Conservation (phyloP, 164 flowering plant species). For the Cinnamomum micranthum region DNA sequence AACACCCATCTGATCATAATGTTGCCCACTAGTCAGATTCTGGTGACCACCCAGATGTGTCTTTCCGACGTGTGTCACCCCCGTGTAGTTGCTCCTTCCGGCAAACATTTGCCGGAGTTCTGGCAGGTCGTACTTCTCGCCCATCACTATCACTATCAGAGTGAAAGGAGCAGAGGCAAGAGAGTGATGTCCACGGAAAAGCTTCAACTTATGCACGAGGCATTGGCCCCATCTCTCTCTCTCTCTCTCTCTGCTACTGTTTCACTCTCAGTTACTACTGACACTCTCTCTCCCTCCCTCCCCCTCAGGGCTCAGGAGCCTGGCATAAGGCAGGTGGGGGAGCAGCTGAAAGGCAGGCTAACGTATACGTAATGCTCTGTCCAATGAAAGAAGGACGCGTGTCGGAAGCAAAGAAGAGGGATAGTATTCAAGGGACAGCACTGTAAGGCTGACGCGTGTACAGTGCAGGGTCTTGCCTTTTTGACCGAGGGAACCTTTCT, state of each 20-base stretch:
- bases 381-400: constrained; percentile 21
- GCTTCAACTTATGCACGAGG: constrained; percentile 47
- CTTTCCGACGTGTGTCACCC: constrained; percentile 25
- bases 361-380: neutral
- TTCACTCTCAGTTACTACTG: neutral
- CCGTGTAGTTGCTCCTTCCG: constrained; percentile 34
- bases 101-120: constrained; percentile 62
- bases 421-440: constrained; percentile 14
- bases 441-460: constrained; percentile 32
- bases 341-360: too few species aligned
- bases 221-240: constrained; percentile 33
- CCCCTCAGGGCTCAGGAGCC: neutral
- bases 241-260: neutral
- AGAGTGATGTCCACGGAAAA: constrained; percentile 74
- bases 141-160: constrained; percentile 41
- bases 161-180: constrained; percentile 14
- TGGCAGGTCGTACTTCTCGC: constrained; percentile 45
- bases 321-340: neutral
- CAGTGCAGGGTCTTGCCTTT: constrained; percentile 40
- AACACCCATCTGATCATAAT: constrained; percentile 28
- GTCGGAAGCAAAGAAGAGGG: constrained; percentile 11
- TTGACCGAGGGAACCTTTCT: constrained; percentile 9
- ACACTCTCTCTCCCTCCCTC: neutral
- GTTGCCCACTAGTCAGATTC: constrained; percentile 9
- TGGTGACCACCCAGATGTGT: constrained; percentile 29